Evolutionary conservation across 257 asterid species (phyloP).

Genomic region (Phtheirospermum japonicum): DNA sequence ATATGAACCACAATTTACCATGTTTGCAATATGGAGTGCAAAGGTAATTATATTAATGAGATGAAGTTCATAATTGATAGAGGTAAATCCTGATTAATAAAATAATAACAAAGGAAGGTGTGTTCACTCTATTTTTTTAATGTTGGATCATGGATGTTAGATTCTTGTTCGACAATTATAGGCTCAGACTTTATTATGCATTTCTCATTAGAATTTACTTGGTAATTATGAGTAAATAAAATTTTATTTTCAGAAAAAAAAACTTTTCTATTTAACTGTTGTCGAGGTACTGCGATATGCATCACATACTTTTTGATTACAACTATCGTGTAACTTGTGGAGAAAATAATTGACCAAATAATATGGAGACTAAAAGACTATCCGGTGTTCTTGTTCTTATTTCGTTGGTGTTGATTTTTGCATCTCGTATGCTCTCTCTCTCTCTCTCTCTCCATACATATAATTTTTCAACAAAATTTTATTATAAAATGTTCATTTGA

Average conservation of each 20-base stretch:
- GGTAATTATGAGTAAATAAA: background rate
- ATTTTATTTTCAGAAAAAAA: background rate
- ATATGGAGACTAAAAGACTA: slow-evolving; percentile 12
- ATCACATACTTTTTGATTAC: background rate
- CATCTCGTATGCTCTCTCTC: slow-evolving; percentile 22
- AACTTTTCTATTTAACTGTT: background rate
- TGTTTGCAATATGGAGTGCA: no score
- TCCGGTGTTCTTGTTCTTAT: slow-evolving; percentile 16
- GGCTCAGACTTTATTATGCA: background rate
- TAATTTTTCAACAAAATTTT: background rate
- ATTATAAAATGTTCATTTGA: background rate
- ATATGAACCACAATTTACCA: no score
- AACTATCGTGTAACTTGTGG: background rate
- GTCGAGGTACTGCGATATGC: background rate
- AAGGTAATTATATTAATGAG: no score
- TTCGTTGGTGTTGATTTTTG: background rate
- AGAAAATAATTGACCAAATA: background rate
- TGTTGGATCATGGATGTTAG: no score
- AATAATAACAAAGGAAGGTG: no score
- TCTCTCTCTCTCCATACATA: no score
- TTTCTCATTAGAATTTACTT: background rate
- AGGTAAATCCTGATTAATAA: no score
- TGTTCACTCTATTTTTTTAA: no score
- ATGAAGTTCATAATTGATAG: no score
- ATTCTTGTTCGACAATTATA: background rate